Percentiles rank a stretch among this genome's conserved stretches.
Conservation (phyloP, 805 yeast species). For the Kodamaea leandrae region DNA sequence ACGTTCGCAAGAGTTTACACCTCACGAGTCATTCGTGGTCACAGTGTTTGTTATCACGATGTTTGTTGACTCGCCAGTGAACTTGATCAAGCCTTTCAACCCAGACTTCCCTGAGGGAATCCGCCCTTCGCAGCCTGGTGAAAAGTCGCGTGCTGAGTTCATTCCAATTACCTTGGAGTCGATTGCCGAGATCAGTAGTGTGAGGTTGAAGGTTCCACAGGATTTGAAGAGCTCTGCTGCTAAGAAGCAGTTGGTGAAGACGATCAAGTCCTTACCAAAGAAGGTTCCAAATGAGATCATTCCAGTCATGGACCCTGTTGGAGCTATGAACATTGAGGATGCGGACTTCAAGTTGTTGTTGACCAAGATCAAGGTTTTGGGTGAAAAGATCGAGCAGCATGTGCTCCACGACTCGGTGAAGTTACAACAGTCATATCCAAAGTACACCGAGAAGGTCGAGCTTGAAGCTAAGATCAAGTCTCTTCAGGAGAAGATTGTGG, state of each 20-base stretch:
- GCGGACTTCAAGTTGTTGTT: constrained; percentile 68
- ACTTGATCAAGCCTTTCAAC: constrained; percentile 70
- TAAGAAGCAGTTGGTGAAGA: constrained; percentile 63
- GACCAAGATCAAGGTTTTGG: constrained; percentile 79
- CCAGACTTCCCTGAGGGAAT: constrained; percentile 86
- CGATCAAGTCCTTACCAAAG: constrained; percentile 74
- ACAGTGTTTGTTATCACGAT: constrained; percentile 77
- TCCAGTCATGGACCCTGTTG: constrained; percentile 87
- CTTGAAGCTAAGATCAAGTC: constrained; percentile 57
- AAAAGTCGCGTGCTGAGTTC: constrained; percentile 67
- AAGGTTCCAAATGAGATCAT: constrained; percentile 82
- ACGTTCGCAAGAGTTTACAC: constrained; percentile 61
- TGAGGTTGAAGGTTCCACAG: constrained; percentile 80
- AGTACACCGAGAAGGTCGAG: constrained; percentile 63
- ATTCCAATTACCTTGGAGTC: constrained; percentile 84
- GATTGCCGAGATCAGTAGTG: constrained; percentile 69
- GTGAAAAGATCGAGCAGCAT: constrained; percentile 66
- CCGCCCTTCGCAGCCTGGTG: constrained; percentile 75
- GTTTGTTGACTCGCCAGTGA: constrained; percentile 82
- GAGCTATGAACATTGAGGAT: constrained; percentile 89
- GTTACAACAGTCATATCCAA: constrained; percentile 58
- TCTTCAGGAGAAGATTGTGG: constrained; percentile 63
- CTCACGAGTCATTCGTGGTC: constrained; percentile 87
- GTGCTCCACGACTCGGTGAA: constrained; percentile 64
- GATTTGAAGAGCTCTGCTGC: constrained; percentile 55